Evolutionary conservation across 768 basidiomycete species (phyloP).

Genomic region (Rhodotorula diobovata): DNA sequence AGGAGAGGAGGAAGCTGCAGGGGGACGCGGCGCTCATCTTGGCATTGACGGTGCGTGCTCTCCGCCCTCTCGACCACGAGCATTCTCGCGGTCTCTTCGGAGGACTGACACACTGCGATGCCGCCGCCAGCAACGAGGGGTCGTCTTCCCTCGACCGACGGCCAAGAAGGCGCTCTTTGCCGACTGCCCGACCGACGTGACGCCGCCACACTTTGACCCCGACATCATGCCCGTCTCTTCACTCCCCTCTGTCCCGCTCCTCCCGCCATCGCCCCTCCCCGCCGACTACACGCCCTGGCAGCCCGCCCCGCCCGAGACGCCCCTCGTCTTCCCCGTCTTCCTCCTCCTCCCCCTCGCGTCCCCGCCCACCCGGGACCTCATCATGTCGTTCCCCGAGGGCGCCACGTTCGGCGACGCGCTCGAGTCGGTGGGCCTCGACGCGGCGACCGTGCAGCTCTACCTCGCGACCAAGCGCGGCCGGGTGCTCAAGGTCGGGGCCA

Average conservation of each 20-base stretch:
- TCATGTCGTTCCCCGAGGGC: slow-evolving; percentile 77
- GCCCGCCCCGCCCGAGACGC: slow-evolving; percentile 53
- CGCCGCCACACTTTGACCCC: slow-evolving; percentile 43
- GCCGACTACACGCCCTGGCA: slow-evolving; percentile 31
- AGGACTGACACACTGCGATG: not conserved
- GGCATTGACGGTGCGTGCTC: slow-evolving; percentile 61
- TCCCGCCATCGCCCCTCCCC: slow-evolving; percentile 2
- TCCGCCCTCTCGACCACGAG: not conserved
- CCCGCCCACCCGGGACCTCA: slow-evolving; percentile 69
- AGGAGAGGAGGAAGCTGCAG: slow-evolving; percentile 47
- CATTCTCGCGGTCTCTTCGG: slow-evolving; percentile 6
- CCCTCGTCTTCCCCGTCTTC: slow-evolving; percentile 76
- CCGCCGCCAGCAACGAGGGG: slow-evolving; percentile 62
- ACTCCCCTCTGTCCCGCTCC: slow-evolving; percentile 14
- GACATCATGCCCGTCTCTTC: slow-evolving; percentile 48
- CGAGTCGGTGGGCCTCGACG: slow-evolving; percentile 65
- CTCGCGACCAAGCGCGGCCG: slow-evolving; percentile 71
- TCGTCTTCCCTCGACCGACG: slow-evolving; percentile 56
- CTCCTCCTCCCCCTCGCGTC: slow-evolving; percentile 88
- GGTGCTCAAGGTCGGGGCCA: slow-evolving; percentile 84
- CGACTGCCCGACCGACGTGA: slow-evolving; percentile 56
- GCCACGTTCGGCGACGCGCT: slow-evolving; percentile 76
- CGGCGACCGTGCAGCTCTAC: slow-evolving; percentile 62
- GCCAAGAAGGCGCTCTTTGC: slow-evolving; percentile 41
- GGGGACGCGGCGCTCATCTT: slow-evolving; percentile 55